Evolutionary conservation across 345 rosid species (phyloP).

Genomic region (Pistacia vera): DNA sequence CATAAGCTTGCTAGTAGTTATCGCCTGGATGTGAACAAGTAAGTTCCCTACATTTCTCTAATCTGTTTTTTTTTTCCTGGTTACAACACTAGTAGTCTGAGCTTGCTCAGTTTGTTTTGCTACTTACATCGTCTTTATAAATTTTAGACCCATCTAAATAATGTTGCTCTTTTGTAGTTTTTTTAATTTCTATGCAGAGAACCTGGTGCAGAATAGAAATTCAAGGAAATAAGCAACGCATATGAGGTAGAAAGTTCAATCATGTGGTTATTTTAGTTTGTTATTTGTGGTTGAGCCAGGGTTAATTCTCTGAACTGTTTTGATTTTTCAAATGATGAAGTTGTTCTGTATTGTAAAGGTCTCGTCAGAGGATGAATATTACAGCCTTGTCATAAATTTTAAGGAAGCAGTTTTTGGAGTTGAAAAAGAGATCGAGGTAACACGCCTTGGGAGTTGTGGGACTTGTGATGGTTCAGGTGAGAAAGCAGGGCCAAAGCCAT

Average conservation of each 20-base stretch:
- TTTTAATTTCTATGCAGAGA: constrained; percentile 55
- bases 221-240: constrained; percentile 98
- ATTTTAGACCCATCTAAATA: not conserved
- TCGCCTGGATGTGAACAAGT: constrained; percentile 99
- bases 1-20: constrained; percentile 94
- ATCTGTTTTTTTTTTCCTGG: not conserved
- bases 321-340: not conserved
- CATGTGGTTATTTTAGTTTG: no score
- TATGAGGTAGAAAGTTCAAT: constrained; percentile 23
- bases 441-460: constrained; percentile 81
- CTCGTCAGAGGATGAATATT: constrained; percentile 90
- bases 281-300: no score
- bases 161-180: not conserved
- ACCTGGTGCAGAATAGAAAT: constrained; percentile 83
- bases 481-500: constrained; percentile 78
- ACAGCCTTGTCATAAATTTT: constrained; percentile 71
- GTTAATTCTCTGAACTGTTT: no score
- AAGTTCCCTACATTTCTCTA: constrained; percentile 29
- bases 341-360: constrained; percentile 55
- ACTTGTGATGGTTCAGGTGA: constrained; percentile 95
- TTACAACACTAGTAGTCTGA: not conserved
- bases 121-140: not conserved
- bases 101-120: not conserved
- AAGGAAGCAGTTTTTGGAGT: constrained; percentile 96
- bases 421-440: constrained; percentile 93